Evolutionary conservation across 2,329 filamentous ascomycete genomes (phyloP).

Genomic region (Fusarium liriodendri): DNA sequence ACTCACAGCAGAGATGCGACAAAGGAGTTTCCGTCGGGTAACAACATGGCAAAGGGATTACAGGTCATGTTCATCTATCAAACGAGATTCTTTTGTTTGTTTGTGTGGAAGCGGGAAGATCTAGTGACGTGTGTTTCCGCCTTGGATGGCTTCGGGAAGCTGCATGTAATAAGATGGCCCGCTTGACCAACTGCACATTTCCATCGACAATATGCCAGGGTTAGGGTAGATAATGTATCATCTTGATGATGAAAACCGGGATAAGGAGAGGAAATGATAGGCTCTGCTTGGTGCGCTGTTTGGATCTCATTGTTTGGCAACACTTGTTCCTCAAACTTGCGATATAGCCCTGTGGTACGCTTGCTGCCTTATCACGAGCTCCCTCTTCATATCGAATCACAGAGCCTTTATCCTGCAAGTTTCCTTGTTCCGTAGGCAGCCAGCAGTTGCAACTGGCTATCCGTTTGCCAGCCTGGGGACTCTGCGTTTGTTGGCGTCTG

Average conservation of each 20-base stretch:
- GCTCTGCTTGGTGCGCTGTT: background rate
- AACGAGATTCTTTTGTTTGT: background rate
- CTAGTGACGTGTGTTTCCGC: background rate
- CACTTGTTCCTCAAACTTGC: background rate
- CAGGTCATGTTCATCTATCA: background rate
- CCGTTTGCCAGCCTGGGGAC: too few species aligned
- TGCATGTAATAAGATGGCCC: background rate
- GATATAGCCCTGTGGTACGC: too few species aligned
- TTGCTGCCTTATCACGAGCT: accelerated
- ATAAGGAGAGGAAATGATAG: background rate
- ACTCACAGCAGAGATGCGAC: background rate
- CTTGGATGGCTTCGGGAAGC: background rate
- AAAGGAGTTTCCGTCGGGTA: background rate
- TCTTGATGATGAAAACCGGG: background rate
- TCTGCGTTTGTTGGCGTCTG: too few species aligned
- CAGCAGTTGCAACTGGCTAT: too few species aligned
- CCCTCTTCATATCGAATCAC: background rate
- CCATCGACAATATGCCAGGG: too few species aligned
- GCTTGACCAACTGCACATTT: background rate
- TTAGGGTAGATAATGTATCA: background rate
- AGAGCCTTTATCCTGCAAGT: background rate
- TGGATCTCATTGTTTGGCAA: background rate
- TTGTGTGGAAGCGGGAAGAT: background rate
- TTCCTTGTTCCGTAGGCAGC: background rate
- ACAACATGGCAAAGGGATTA: background rate